These are phyloP conservation scores for Mrakia gelida DNA, from an alignment of 768 basidiomycete genomes.

Conservation along the genomic window DNA sequence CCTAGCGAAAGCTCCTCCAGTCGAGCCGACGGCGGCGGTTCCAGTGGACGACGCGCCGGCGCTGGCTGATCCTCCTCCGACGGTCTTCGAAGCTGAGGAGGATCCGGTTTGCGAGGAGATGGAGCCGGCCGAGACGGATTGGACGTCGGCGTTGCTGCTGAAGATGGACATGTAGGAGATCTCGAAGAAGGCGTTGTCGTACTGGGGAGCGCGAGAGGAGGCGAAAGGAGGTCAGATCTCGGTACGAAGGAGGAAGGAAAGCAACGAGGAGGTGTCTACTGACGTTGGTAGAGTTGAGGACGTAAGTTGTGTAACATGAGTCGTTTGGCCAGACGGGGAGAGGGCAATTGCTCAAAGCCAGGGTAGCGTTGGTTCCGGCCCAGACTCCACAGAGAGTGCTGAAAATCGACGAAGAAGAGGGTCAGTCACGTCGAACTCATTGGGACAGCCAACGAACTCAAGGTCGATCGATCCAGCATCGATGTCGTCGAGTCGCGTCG, in stretches of 20 bases:
- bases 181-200: conserved; percentile 18
- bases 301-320: background rate
- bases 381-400: conserved; percentile 20
- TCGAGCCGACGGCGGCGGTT: too few species aligned
- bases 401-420: background rate
- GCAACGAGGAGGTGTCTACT: background rate
- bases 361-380: conserved; percentile 3
- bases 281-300: background rate
- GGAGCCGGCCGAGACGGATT: background rate
- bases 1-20: too few species aligned
- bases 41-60: too few species aligned
- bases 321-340: background rate
- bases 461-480: too few species aligned
- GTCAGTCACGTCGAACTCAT: background rate
- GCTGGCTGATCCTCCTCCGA: too few species aligned
- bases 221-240: background rate
- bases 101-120: background rate
- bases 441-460: too few species aligned
- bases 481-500: too few species aligned
- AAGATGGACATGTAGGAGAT: conserved; percentile 18
- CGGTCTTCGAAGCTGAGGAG: background rate
- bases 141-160: conserved; percentile 4
- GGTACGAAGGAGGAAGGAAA: background rate
- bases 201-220: background rate
- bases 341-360: background rate